A percentile compares a stretch with the other conserved stretches of the same genome.
Evolutionary conservation across 1,284 basidiomycete genomes (phyloP).

Genomic region (Malassezia vespertilionis): DNA sequence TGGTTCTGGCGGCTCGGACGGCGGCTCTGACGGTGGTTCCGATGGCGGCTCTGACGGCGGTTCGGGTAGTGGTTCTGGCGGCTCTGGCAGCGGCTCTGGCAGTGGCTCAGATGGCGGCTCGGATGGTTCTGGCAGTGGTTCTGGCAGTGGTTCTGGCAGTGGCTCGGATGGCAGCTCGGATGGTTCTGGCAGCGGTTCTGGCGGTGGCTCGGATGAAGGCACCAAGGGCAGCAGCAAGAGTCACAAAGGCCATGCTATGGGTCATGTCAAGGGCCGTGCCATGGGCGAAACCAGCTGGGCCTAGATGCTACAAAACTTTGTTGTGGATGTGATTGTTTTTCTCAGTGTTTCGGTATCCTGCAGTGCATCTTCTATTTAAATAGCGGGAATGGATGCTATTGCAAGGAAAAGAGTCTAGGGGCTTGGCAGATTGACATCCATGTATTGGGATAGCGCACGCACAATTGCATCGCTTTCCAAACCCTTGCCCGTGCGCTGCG

Average conservation of each 20-base stretch:
- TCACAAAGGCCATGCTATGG: too few relatives aligned
- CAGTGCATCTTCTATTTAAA: too few relatives aligned
- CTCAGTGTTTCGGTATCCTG: too few relatives aligned
- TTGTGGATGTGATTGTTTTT: too few relatives aligned
- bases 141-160: background rate
- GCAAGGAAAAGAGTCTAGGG: too few relatives aligned
- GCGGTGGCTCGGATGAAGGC: background rate
- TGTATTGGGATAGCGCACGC: background rate
- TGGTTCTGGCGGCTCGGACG: too few relatives aligned
- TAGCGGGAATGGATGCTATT: too few relatives aligned
- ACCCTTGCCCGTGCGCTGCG: constrained; percentile 22
- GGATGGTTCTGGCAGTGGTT: background rate
- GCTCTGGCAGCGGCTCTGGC: background rate
- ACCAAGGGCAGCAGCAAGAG: background rate
- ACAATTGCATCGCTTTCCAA: constrained; percentile 1
- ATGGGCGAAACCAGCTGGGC: too few relatives aligned
- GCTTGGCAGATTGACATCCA: too few relatives aligned
- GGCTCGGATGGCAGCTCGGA: background rate
- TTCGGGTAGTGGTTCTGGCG: background rate
- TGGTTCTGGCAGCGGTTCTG: background rate
- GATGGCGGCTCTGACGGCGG: background rate
- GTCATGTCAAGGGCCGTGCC: too few relatives aligned
- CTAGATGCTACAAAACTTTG: too few relatives aligned
- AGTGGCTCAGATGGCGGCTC: background rate
- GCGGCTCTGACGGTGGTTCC: too few relatives aligned